phyloP scores from a whole-genome alignment of 768 basidiomycete species.

The Erythrobasidium yunnanense region DNA sequence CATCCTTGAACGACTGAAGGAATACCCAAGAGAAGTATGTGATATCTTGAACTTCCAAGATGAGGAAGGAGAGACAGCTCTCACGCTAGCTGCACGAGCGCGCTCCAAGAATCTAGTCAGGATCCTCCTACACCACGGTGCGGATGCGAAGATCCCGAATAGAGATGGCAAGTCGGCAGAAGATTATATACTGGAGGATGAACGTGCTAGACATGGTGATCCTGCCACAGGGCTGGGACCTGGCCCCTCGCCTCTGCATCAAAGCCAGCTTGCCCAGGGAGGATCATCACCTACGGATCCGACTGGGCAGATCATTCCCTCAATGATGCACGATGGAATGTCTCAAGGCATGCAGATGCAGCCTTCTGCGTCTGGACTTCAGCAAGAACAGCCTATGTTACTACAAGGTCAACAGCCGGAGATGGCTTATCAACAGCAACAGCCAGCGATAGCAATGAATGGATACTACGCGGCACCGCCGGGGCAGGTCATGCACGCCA shows the following conservation, averaged over 20 bases:
- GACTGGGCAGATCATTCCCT: too few relatives aligned
- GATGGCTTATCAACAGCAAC: too few relatives aligned
- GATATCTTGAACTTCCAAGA: constrained; percentile 99
- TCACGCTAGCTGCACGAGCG: constrained; percentile 92
- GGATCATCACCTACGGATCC: too few relatives aligned
- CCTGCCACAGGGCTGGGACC: not conserved
- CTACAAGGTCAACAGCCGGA: too few relatives aligned
- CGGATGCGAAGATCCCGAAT: constrained; percentile 87
- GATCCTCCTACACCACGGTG: constrained; percentile 87
- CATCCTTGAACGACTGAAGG: constrained; percentile 68
- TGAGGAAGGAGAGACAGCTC: constrained; percentile 93
- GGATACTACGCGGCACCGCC: too few relatives aligned
- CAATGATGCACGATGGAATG: too few relatives aligned
- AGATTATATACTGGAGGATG: constrained; percentile 97
- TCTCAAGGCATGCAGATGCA: too few relatives aligned
- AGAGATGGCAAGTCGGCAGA: constrained; percentile 92
- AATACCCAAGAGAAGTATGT: constrained; percentile 88
- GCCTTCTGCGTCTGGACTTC: too few relatives aligned
- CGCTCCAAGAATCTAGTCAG: constrained; percentile 91
- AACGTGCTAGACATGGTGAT: constrained; percentile 55
- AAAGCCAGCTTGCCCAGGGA: not conserved
- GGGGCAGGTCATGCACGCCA: too few relatives aligned
- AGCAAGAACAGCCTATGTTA: too few relatives aligned
- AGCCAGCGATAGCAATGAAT: too few relatives aligned
- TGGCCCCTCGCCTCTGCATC: not conserved